Base-by-base conservation (phyloP, 106 monocot species). In the Dendrobium catenatum region DNA sequence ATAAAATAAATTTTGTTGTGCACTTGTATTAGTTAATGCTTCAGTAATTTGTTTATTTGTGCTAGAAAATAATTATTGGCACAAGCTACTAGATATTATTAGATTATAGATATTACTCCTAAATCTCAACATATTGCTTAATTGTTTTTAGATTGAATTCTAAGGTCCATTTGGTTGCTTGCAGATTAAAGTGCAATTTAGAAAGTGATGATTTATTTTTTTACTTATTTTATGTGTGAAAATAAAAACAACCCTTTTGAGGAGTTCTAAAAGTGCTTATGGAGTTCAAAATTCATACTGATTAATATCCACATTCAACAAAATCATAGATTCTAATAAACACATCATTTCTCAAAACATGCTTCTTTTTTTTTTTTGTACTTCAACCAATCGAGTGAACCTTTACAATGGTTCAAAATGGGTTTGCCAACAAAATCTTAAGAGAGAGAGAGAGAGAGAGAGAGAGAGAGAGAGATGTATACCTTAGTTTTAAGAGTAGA, bases 401-500 rank as follows among this genome's bases (percentile, higher is more conserved):
- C 48, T 11, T 48, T 48, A 48, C 7, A 7, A 1, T 48, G 48
- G 48, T 48, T 11, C 48, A 48, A 48, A 7, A 48, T 48, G 9
- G 48, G 11, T 48, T 48, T 48, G 48, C 8, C 11, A 48, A 48
- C 48, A 48, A 1, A 48, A 48, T 9, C 10, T 48, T 8, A n/a
- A 58, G 61, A 11, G 61, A 40, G 6, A 13, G 31, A 40, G 6
- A 13, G 31, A 26, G 24, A 24, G 41, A 13, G 18, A 26, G 37
- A 72, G 72, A 33, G 16, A 72, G 72, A 37, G 72, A 72, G 16
- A 33, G 13, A 18, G 16, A 72, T 72, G 17, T 22, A 74, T 46
- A 93, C 93, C 93, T 93, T 91, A n/a, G 91, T 77, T 88, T 78
- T 91, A 29, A 94, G 55, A 4, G 49, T 85, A 13, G 89, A 82